Conservation (phyloP, 805 yeast species). For the Komagataella phaffii region DNA sequence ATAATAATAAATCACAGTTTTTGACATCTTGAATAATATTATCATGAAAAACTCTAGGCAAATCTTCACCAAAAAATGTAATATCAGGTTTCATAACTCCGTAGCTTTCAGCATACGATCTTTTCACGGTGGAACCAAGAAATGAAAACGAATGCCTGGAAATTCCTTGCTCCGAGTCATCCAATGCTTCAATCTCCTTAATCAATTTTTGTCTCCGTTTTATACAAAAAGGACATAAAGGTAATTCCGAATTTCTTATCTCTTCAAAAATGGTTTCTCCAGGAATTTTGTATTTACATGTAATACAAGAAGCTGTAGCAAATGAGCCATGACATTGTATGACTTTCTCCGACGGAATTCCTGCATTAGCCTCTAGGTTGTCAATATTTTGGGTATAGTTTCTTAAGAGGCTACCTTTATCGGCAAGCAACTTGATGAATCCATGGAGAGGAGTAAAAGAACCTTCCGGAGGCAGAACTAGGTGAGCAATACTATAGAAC, state of each 20-base stretch:
- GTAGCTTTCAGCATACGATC: slow-evolving; percentile 29
- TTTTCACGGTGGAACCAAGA: neutral
- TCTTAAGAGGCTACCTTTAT: slow-evolving; percentile 62
- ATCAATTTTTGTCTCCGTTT: slow-evolving; percentile 21
- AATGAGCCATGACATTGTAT: slow-evolving; percentile 92
- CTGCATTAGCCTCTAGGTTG: slow-evolving; percentile 73
- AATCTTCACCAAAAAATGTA: slow-evolving; percentile 79
- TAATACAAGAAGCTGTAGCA: slow-evolving; percentile 73
- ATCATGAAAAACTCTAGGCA: slow-evolving; percentile 60
- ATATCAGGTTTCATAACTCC: slow-evolving; percentile 91
- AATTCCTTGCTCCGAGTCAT: slow-evolving; percentile 13
- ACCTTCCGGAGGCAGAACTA: slow-evolving; percentile 64
- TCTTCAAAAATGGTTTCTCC: slow-evolving; percentile 54
- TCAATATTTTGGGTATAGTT: slow-evolving; percentile 90
- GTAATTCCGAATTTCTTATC: slow-evolving; percentile 45
- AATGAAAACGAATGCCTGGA: neutral
- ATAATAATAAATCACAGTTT: slow-evolving; percentile 65
- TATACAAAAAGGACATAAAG: slow-evolving; percentile 60
- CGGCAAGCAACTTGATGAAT: slow-evolving; percentile 62
- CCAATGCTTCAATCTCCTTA: slow-evolving; percentile 15
- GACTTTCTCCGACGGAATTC: slow-evolving; percentile 48
- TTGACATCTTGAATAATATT: slow-evolving; percentile 42
- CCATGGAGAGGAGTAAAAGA: slow-evolving; percentile 68
- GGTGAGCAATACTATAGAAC: slow-evolving; percentile 77
- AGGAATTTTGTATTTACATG: slow-evolving; percentile 53